Conservation (phyloP, 345 rosid genomes). For the Cochlearia excelsa region DNA sequence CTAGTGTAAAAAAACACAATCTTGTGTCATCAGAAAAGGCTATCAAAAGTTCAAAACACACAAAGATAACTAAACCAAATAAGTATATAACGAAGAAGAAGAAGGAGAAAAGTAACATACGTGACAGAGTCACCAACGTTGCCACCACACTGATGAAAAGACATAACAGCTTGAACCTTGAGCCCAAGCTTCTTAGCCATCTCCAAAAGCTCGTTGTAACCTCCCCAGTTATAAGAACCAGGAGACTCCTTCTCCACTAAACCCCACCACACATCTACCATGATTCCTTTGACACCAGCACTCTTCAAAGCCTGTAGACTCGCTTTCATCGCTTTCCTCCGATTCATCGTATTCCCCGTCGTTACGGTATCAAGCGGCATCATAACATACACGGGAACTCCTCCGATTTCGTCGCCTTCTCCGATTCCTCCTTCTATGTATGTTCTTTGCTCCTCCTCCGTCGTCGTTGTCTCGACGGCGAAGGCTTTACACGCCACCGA, state of each 20-base stretch:
- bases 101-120: constrained; percentile 42
- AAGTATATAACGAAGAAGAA: no score
- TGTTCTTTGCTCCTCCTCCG: constrained; percentile 31
- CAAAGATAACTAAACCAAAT: neutral
- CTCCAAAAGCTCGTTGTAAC: constrained; percentile 75
- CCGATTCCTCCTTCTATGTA: constrained; percentile 38
- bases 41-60: neutral
- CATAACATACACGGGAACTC: constrained; percentile 97
- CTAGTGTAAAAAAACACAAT: no score
- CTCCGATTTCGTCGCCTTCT: constrained; percentile 38
- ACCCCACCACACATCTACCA: constrained; percentile 99
- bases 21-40: no score
- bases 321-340: constrained; percentile 93
- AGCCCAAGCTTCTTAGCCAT: constrained; percentile 89
- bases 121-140: constrained; percentile 95
- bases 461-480: constrained; percentile 30
- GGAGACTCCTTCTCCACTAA: constrained; percentile 87
- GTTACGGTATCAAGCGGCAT: constrained; percentile 98
- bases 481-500: constrained; percentile 65
- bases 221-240: constrained; percentile 92
- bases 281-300: constrained; percentile 93
- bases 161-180: constrained; percentile 98
- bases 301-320: constrained; percentile 91
- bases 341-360: constrained; percentile 62
- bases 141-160: constrained; percentile 98